phyloP scores from a whole-genome alignment of 768 basidiomycete species.

The Tricholomella constricta region DNA sequence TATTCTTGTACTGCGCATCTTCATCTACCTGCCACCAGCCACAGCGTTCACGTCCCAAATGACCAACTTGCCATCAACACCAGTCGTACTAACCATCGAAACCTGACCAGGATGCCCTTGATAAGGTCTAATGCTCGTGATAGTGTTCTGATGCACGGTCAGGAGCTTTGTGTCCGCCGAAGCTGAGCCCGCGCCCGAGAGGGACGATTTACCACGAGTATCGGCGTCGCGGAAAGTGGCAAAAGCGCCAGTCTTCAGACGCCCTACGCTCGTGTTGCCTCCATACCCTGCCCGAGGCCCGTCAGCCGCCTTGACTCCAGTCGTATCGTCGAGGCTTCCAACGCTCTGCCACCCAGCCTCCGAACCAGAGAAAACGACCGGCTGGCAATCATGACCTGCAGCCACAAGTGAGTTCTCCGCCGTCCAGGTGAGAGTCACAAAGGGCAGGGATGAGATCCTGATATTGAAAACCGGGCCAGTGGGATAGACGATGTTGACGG shows the following conservation, averaged over 20 bases:
- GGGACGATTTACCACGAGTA: constrained; percentile 58
- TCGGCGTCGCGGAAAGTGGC: constrained; percentile 94
- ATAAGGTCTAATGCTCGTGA: constrained; percentile 86
- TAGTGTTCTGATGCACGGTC: constrained; percentile 98
- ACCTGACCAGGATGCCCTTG: constrained; percentile 61
- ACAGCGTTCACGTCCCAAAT: constrained; percentile 83
- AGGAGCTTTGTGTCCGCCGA: constrained; percentile 69
- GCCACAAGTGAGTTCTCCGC: constrained; percentile 82
- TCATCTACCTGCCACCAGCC: constrained; percentile 26
- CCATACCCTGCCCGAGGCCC: constrained; percentile 48
- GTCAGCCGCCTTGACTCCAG: constrained; percentile 44
- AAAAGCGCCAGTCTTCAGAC: constrained; percentile 92
- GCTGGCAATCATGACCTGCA: constrained; percentile 98
- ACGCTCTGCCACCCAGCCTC: constrained; percentile 76
- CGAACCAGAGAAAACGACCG: constrained; percentile 79
- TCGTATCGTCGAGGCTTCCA: constrained; percentile 86
- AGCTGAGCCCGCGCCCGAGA: constrained; percentile 27
- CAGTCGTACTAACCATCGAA: constrained; percentile 82
- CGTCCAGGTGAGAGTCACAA: constrained; percentile 84
- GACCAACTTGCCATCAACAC: constrained; percentile 91
- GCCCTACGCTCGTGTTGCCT: constrained; percentile 53
- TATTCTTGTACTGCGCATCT: not conserved
- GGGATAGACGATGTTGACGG: constrained; percentile 91
- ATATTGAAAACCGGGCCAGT: constrained; percentile 76
- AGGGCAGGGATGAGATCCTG: constrained; percentile 76